Evolutionary conservation across 371 early-diverging fungal genomes (phyloP), one percentile per base, ranked within the genome.

Genomic region (Apophysomyces elegans): DNA sequence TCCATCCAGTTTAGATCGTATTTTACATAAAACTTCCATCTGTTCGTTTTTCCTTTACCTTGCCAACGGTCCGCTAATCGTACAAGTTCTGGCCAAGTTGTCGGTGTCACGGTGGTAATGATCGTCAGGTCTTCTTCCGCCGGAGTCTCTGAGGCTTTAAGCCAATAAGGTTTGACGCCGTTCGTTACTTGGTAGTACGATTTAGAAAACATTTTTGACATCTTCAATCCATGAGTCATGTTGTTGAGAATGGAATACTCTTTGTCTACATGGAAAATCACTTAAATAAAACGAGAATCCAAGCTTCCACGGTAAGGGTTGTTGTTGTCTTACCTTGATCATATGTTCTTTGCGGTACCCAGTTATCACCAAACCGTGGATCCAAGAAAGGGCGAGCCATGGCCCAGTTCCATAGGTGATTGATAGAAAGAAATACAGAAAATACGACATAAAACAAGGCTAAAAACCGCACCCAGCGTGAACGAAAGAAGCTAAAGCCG

Each of bases 171-270:
- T 60, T 77, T 65, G 26, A 77, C 66, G 12, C 67, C 45, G 16
- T 71, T 68, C 2, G 80, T 69, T 9, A 79, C 69, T 18, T 72
- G 73, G 46, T 77, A 78, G 18, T 72, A 65, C n/a, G 79, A 70
- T 37, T 77, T 78, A 18, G 77, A 72, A 59, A 83, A 79, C 13
- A 80, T 46, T 60, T 83, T 83, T 60, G 77, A 75, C 74, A 83
- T 78, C 59, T 75, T 77, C 16, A 80, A 47, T 32, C 73, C 76
- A 50, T 78, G 76, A n/a, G 80, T 73, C 77, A 83, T 76, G 56
- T 68, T 44, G 57, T 73, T 71, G 61, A 83, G 13, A 16, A 73
- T 60, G 0, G 83, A 82, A 65, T 78, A 78, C 0, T 69, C 14
- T 21, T 68, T 46, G 57, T 78, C 81, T 78, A 69, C 9, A 14